These are phyloP conservation scores for Vaccinium vitisidaea DNA, from an alignment of 148 eudicot species.

Conservation along the genomic window DNA sequence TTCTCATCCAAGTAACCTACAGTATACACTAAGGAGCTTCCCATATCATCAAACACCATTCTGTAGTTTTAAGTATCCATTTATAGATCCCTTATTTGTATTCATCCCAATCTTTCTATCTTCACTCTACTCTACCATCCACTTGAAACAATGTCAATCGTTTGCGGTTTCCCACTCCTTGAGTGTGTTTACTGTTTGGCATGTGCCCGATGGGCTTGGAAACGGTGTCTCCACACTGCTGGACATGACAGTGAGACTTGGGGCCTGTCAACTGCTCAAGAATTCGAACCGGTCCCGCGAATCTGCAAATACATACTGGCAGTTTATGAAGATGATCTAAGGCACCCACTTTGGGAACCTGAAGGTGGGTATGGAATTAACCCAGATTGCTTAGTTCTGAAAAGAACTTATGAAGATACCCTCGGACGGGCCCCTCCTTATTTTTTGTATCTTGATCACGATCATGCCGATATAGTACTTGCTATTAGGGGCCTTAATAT, in stretches of 20 bases:
- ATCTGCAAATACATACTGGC: slow-evolving; percentile 75
- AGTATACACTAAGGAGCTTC: not conserved
- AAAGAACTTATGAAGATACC: slow-evolving; percentile 63
- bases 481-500: slow-evolving; percentile 84
- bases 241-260: slow-evolving; percentile 91
- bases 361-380: slow-evolving; percentile 80
- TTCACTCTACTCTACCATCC: slow-evolving; percentile 6
- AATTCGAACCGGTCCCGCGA: slow-evolving; percentile 89
- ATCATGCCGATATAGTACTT: slow-evolving; percentile 74
- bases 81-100: not conserved
- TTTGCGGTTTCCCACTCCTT: slow-evolving; percentile 75
- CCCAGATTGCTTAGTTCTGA: slow-evolving; percentile 50
- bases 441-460: slow-evolving; percentile 75
- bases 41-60: not conserved
- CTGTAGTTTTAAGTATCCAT: not conserved
- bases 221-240: slow-evolving; percentile 70
- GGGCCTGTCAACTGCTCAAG: slow-evolving; percentile 79
- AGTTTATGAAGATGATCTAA: slow-evolving; percentile 83
- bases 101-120: not conserved
- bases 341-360: slow-evolving; percentile 72
- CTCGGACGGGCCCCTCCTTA: slow-evolving; percentile 71
- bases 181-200: slow-evolving; percentile 93
- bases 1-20: not conserved
- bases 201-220: slow-evolving; percentile 96
- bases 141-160: slow-evolving; percentile 53